A percentile compares a stretch with the other conserved stretches of the same genome.
Conservation (phyloP, 2,329 filamentous ascomycete species). For the Fusarium vanettenii region DNA sequence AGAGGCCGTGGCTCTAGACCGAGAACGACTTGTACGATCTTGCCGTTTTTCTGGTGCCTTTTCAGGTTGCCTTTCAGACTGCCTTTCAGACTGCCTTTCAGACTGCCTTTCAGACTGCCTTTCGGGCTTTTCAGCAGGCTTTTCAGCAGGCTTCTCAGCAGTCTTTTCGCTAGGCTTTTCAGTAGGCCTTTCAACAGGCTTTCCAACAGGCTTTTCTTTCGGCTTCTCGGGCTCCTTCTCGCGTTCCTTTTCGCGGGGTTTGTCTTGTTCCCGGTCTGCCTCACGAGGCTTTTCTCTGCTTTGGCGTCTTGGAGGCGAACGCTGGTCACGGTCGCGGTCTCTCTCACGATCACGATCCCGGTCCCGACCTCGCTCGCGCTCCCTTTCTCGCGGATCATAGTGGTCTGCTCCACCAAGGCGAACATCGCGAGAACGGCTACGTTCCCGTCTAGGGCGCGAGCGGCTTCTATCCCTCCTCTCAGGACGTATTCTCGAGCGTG, state of each 20-base stretch:
- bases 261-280: slow-evolving; percentile 34
- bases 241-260: slow-evolving; percentile 37
- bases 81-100: neutral
- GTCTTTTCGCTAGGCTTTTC: neutral
- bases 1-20: slow-evolving; percentile 53
- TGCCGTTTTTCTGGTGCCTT: slow-evolving; percentile 27
- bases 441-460: slow-evolving; percentile 46
- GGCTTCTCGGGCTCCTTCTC: slow-evolving; percentile 25
- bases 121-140: neutral
- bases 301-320: slow-evolving; percentile 39
- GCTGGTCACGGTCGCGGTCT: slow-evolving; percentile 44
- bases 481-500: slow-evolving; percentile 43
- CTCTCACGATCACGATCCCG: slow-evolving; percentile 36
- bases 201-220: slow-evolving; percentile 32
- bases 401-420: slow-evolving; percentile 44
- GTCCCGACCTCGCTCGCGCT: slow-evolving; percentile 41
- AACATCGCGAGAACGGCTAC: slow-evolving; percentile 44
- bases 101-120: neutral
- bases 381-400: slow-evolving; percentile 49
- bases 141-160: neutral
- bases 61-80: slow-evolving; percentile 11
- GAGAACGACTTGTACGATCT: slow-evolving; percentile 59
- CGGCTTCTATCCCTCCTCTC: slow-evolving; percentile 49
- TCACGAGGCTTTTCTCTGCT: slow-evolving; percentile 44
- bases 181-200: neutral